Percentiles rank a stretch among this genome's conserved stretches.
Conservation (phyloP, 75 land plant genomes). For the Larix kaempferi region DNA sequence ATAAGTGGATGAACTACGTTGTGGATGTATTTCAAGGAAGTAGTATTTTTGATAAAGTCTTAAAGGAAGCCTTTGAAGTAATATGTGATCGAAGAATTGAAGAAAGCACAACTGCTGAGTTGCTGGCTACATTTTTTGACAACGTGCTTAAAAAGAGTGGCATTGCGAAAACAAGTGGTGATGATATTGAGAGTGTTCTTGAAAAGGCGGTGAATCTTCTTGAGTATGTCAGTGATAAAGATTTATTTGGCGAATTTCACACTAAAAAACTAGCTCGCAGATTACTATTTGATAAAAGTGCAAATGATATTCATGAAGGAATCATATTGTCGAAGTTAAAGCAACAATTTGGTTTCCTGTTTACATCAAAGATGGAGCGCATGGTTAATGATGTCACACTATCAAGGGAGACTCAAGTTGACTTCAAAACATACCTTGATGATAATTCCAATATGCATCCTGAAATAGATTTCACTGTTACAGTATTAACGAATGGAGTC, state of each 20-base stretch:
- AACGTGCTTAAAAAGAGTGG: conserved; percentile 89
- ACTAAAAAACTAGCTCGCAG: conserved; percentile 28
- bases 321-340: too few species aligned
- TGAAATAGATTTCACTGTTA: too few species aligned
- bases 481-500: too few species aligned
- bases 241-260: conserved; percentile 88
- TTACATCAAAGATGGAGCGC: too few species aligned
- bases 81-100: conserved; percentile 85
- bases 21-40: conserved; percentile 74
- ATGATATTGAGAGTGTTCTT: conserved; percentile 87
- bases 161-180: conserved; percentile 74
- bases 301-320: too few species aligned
- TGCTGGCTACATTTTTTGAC: conserved; percentile 85
- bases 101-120: conserved; percentile 79
- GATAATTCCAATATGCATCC: too few species aligned
- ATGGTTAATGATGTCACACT: conserved; percentile 84
- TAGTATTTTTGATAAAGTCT: conserved; percentile 79
- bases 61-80: conserved; percentile 85
- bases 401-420: conserved; percentile 70
- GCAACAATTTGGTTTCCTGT: too few species aligned
- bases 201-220: conserved; percentile 92
- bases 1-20: conserved; percentile 67
- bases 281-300: background rate
- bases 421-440: conserved; percentile 67
- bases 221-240: conserved; percentile 84